Conservation (phyloP, 1,139 yeast genomes). For the Kodamaea sp. region DNA sequence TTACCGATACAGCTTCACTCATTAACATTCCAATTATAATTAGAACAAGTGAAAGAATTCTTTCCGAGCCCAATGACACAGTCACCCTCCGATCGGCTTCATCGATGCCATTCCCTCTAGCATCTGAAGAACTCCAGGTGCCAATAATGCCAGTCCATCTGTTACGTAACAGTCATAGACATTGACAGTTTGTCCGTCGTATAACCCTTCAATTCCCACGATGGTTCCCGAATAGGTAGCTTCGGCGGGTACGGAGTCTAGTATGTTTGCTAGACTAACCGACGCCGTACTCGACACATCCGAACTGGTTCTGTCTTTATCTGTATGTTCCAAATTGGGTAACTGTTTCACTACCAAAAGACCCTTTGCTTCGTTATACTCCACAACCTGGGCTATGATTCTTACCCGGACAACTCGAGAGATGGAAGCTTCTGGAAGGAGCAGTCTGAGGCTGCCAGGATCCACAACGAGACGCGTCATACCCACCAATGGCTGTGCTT, state of each 20-base stretch:
- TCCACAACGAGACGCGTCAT: conserved; percentile 27
- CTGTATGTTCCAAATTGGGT: conserved; percentile 1
- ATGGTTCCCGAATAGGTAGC: conserved; percentile 11
- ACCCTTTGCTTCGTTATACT: conserved; percentile 11
- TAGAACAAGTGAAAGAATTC: too few relatives aligned
- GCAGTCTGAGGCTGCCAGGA: conserved; percentile 21
- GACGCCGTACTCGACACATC: neutral
- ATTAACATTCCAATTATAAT: too few relatives aligned
- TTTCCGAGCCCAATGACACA: too few relatives aligned
- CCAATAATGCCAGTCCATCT: conserved; percentile 15
- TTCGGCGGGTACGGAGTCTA: conserved; percentile 1
- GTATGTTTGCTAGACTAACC: neutral
- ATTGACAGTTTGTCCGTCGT: conserved; percentile 19
- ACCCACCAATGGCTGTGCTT: too few relatives aligned
- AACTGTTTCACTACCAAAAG: conserved; percentile 1
- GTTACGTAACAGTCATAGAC: conserved; percentile 21
- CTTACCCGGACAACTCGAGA: conserved; percentile 25
- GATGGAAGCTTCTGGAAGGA: conserved; percentile 24
- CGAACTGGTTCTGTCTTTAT: neutral
- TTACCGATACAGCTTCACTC: too few relatives aligned
- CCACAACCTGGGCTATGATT: conserved; percentile 31
- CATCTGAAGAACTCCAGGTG: too few relatives aligned
- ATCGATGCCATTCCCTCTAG: too few relatives aligned
- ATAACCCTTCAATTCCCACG: conserved; percentile 18
- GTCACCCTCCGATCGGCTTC: too few relatives aligned